A percentile compares a stretch with the other conserved stretches of the same genome.
phyloP scores from a whole-genome alignment of 1,284 basidiomycete species.

The Grifola frondosa region DNA sequence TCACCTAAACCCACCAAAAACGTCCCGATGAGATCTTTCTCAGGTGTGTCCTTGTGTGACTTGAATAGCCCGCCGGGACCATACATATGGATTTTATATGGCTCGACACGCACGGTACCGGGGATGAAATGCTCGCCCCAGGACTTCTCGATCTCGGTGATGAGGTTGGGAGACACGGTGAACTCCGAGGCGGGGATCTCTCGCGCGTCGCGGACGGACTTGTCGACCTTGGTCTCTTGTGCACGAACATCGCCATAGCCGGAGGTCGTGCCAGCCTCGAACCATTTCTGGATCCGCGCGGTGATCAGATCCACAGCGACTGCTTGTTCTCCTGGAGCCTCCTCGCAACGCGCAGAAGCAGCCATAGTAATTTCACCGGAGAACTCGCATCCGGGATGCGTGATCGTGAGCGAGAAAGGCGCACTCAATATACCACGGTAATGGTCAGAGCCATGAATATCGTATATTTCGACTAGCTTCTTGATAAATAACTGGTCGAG shows the following conservation, averaged over 20 bases:
- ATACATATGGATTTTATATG: conserved; percentile 32
- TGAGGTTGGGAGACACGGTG: conserved; percentile 16
- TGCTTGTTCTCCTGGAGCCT: too few relatives aligned
- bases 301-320: too few relatives aligned
- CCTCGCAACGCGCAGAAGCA: too few relatives aligned
- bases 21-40: conserved; percentile 22
- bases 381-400: conserved; percentile 2
- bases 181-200: conserved; percentile 27
- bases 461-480: too few relatives aligned
- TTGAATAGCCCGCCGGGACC: conserved; percentile 28
- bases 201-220: conserved; percentile 21
- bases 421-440: too few relatives aligned
- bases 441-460: too few relatives aligned
- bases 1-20: conserved; percentile 5
- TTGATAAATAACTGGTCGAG: too few relatives aligned
- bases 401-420: neutral
- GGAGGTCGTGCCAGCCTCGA: neutral
- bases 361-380: too few relatives aligned
- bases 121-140: conserved; percentile 23
- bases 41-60: conserved; percentile 28
- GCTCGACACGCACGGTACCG: conserved; percentile 21
- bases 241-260: neutral
- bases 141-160: conserved; percentile 10
- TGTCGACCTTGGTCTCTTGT: neutral
- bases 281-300: neutral